Conservation (phyloP, 2,329 filamentous ascomycete species). For the Verticillium tricorpus region DNA sequence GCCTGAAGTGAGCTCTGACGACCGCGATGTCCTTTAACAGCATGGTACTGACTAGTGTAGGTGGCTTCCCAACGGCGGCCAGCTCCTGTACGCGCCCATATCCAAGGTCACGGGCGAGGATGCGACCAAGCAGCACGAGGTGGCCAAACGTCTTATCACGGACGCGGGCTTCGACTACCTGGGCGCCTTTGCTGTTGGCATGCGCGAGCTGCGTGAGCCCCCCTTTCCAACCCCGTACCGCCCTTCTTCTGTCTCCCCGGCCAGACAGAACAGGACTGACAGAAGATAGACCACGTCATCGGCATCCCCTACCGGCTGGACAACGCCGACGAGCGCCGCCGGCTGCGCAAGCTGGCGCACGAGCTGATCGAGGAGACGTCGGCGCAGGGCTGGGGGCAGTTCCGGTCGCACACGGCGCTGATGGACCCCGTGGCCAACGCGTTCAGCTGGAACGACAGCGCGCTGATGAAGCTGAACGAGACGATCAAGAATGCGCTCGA, state of each 20-base stretch:
- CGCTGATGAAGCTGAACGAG: slow-evolving; percentile 37
- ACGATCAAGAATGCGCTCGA: slow-evolving; percentile 38
- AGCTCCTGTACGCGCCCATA: slow-evolving; percentile 33
- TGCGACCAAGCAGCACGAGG: slow-evolving; percentile 25
- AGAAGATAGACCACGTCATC: slow-evolving; percentile 38
- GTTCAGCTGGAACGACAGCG: slow-evolving; percentile 36
- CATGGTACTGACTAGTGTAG: slow-evolving; percentile 18
- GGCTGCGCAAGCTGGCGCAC: slow-evolving; percentile 17
- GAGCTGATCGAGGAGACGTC: slow-evolving; percentile 34
- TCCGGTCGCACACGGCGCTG: slow-evolving; percentile 36
- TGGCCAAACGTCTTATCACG: slow-evolving; percentile 19
- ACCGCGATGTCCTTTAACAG: not conserved
- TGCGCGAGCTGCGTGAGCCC: slow-evolving; percentile 20
- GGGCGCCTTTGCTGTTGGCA: slow-evolving; percentile 23
- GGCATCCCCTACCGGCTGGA: slow-evolving; percentile 46
- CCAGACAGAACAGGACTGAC: not conserved
- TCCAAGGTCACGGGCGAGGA: slow-evolving; percentile 27
- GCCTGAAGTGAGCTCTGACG: slow-evolving; percentile 17
- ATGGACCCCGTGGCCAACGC: slow-evolving; percentile 39
- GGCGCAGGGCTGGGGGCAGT: slow-evolving; percentile 35
- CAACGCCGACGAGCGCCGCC: slow-evolving; percentile 29
- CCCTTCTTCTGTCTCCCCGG: not conserved
- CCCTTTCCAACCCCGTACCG: too few relatives aligned
- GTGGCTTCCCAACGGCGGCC: slow-evolving; percentile 32
- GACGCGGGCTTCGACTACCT: slow-evolving; percentile 25